Conservation (phyloP, 1,139 yeast genomes). For the Geotrichum armillariae region DNA sequence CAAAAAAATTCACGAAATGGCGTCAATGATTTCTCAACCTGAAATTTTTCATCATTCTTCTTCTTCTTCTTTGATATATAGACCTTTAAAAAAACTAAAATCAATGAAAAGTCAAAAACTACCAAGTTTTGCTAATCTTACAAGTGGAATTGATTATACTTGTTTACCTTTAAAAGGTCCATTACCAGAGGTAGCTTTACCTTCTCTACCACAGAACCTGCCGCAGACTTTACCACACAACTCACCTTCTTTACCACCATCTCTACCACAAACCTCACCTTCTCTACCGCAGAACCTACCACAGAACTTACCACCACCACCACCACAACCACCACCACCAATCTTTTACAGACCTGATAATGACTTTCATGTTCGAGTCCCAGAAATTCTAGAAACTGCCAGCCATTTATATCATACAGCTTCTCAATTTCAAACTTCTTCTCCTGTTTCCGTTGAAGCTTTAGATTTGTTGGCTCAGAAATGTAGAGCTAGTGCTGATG, state of each 20-base stretch:
- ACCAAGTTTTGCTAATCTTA: slow-evolving; percentile 20
- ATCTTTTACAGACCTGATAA: slow-evolving; percentile 11
- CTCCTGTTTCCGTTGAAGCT: slow-evolving; percentile 8
- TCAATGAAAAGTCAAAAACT: too few species aligned
- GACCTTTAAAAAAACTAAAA: too few species aligned
- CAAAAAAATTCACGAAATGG: too few species aligned
- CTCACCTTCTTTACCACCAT: background rate
- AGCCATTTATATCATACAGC: slow-evolving; percentile 19
- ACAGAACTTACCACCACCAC: slow-evolving; percentile 5
- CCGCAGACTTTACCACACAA: background rate
- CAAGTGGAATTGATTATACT: slow-evolving; percentile 13
- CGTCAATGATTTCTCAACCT: too few species aligned
- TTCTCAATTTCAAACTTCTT: slow-evolving; percentile 7
- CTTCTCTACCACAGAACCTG: background rate
- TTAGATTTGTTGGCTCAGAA: slow-evolving; percentile 15
- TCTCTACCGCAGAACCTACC: background rate
- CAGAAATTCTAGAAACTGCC: slow-evolving; percentile 18
- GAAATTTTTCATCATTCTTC: too few species aligned
- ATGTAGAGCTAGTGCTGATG: slow-evolving; percentile 18
- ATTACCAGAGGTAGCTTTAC: background rate
- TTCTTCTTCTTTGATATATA: too few species aligned
- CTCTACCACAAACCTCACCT: slow-evolving; percentile 1
- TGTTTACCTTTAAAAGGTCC: background rate
- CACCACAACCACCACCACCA: background rate
- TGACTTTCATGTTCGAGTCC: slow-evolving; percentile 13